These are phyloP conservation scores for Houttuynia cordata DNA, from an alignment of 164 flowering plant genomes.

Conservation along the genomic window DNA sequence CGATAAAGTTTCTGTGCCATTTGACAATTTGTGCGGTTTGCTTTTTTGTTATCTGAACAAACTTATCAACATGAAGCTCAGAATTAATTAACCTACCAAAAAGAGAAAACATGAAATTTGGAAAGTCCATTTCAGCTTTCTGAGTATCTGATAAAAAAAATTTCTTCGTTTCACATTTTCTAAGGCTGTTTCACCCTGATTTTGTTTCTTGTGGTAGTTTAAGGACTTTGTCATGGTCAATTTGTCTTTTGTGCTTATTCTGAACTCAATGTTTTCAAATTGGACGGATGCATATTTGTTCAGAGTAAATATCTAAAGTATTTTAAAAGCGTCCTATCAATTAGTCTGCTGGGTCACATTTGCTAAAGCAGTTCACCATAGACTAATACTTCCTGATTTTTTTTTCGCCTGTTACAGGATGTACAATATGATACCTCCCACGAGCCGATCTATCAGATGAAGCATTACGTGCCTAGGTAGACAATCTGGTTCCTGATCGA, in stretches of 20 bases:
- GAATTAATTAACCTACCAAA: too few relatives aligned
- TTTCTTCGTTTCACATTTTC: too few relatives aligned
- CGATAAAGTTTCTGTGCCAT: too few relatives aligned
- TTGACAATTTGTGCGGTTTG: too few relatives aligned
- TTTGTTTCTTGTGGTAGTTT: too few relatives aligned
- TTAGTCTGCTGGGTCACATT: too few relatives aligned
- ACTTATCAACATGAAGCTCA: too few relatives aligned
- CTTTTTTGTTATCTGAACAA: too few relatives aligned
- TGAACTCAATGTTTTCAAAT: background rate
- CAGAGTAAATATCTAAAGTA: background rate
- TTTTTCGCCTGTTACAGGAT: constrained; percentile 37
- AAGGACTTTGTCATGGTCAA: background rate
- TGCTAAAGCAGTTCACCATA: too few relatives aligned
- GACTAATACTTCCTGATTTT: background rate
- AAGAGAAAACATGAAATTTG: too few relatives aligned
- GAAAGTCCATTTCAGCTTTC: too few relatives aligned
- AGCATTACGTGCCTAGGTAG: constrained; percentile 75
- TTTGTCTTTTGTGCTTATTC: background rate
- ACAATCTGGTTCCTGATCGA: background rate
- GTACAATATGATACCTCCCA: constrained; percentile 37
- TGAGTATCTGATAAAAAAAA: too few relatives aligned
- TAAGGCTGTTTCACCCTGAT: background rate
- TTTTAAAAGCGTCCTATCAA: background rate
- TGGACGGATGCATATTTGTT: background rate
- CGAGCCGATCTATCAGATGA: constrained; percentile 42